Base-by-base conservation (phyloP, 1,284 basidiomycete genomes). In the Rugiboletus extremiorientalis region DNA sequence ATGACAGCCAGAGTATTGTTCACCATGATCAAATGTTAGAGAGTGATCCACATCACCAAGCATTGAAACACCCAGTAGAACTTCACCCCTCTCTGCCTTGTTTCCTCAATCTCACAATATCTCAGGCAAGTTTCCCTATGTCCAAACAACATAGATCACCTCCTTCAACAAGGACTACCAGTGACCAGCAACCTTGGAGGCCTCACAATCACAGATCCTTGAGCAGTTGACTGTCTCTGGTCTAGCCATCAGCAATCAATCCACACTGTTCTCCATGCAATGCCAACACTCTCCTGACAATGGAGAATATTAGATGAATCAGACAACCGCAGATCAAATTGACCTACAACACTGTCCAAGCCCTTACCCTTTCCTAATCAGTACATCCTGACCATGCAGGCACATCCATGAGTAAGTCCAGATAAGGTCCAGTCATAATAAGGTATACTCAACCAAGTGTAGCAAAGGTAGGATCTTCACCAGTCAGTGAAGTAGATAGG, bases 101-200 rank as follows among this genome's bases (percentile, higher is more conserved):
- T 56, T 42, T 33, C 49, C 56, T n/a, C 44, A n/a, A 51, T 56
- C 56, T 58, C 53, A 58, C 56, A n/a, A 58, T 37, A 47, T 51
- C n/a, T 55, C 43, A 51, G 30, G 30, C 6, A 40, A 14, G 31
- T 22, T 27, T 25, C 47, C 48, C 56, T 28, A 34, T 4, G 47
- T 55, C 46, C 3, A 0, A 5, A 37, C 4, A 16, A 59, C 15
- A 3, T 23, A 42, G 55, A 49, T 59, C 8, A 12, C 46, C 7
- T 1, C 42, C 42, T 50, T 59, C 50, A 0, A 45, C 53, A 47
- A 59, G 48, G 56, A 59, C 58, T 58, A 59, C 56, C 55, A 52
- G 41, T n/a, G 5, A 58, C 40, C 7, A 23, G 50, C 1, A 9
- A 41, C 25, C 20, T 42, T 6, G 25, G 34, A 51, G 8, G 11